Base-by-base conservation (phyloP, 1,284 basidiomycete genomes). In the Ustilago cynodontis region DNA sequence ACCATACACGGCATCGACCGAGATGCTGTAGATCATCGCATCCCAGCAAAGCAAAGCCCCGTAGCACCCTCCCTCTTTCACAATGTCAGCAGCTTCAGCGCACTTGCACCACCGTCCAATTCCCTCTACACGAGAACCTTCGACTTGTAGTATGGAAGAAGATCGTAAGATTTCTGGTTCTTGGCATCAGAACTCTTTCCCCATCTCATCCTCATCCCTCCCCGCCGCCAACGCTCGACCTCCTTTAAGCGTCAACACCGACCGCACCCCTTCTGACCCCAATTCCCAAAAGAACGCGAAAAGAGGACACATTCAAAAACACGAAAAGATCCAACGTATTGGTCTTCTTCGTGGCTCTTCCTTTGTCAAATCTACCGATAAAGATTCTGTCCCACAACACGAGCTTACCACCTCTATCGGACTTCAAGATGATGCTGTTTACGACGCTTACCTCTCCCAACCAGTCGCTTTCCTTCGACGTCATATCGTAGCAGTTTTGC, bases 371-470 rank as follows among this genome's bases (percentile, higher is more conserved):
- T 49, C 55, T 9, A 65, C 49, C 22, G 73, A 71, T 18, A 64
- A 67, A 14, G 69, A 71, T 22, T 55, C 58, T 0, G 63, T 67
- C n/a, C 60, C 47, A 13, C 51, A 67, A 29, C 66, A 76, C 55
- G 60, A 74, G 33, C 51, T 65, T 10, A 78, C 78, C 43, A 78
- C 79, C 2, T 80, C 80, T 24, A 79, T 82, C 18, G 80, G 80
- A 10, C 43, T 81, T 20, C 72, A 78, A 35, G 56, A 58, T 51
- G 79, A 82, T 45, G 61, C 67, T 2, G 65, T 82, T 2, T 83
- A 83, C 71, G 77, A 82, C 53, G 73, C 71, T 3, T 82, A 80
- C 50, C 71, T 82, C 3, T 63, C 80, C 1, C 55, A 58, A 0
- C 69, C 76, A 16, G 58, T 82, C 28, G 80, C 78, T 11, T 59